These are phyloP conservation scores for Dioscorea alata DNA, from an alignment of 106 monocot genomes.

Conservation along the genomic window DNA sequence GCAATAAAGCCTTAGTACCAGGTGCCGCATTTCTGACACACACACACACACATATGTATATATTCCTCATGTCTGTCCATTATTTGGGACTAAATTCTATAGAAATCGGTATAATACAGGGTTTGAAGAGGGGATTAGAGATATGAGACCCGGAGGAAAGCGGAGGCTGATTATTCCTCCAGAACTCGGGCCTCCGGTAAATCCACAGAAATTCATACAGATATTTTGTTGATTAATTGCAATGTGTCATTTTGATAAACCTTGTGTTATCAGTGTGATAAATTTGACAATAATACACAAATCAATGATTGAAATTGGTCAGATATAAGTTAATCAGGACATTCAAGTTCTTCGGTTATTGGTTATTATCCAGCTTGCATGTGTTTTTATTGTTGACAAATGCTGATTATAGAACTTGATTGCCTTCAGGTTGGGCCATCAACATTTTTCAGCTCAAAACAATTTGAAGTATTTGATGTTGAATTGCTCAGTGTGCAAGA, in stretches of 20 bases:
- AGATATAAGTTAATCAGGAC: too few relatives aligned
- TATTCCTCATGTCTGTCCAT: neutral
- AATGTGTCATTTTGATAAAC: too few relatives aligned
- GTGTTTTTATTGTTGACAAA: too few relatives aligned
- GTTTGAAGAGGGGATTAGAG: slow-evolving; percentile 91
- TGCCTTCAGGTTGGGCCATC: slow-evolving; percentile 81
- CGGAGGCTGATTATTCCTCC: slow-evolving; percentile 96
- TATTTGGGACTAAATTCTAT: neutral
- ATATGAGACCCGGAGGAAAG: slow-evolving; percentile 95
- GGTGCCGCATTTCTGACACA: slow-evolving; percentile 27
- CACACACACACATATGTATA: neutral
- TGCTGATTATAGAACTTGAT: too few relatives aligned
- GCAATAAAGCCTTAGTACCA: slow-evolving; percentile 88
- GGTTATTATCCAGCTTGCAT: too few relatives aligned
- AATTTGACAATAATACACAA: too few relatives aligned
- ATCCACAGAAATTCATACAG: slow-evolving; percentile 5
- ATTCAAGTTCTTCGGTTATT: too few relatives aligned
- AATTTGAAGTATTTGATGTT: slow-evolving; percentile 92
- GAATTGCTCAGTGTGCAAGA: slow-evolving; percentile 72
- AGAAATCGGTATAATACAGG: slow-evolving; percentile 33
- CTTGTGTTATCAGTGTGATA: too few relatives aligned
- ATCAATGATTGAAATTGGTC: too few relatives aligned
- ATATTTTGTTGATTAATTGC: too few relatives aligned
- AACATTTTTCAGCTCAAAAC: slow-evolving; percentile 95
- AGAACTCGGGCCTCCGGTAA: slow-evolving; percentile 96